Base-by-base conservation (phyloP, 805 yeast species). In the Barnettozyma sp. region DNA sequence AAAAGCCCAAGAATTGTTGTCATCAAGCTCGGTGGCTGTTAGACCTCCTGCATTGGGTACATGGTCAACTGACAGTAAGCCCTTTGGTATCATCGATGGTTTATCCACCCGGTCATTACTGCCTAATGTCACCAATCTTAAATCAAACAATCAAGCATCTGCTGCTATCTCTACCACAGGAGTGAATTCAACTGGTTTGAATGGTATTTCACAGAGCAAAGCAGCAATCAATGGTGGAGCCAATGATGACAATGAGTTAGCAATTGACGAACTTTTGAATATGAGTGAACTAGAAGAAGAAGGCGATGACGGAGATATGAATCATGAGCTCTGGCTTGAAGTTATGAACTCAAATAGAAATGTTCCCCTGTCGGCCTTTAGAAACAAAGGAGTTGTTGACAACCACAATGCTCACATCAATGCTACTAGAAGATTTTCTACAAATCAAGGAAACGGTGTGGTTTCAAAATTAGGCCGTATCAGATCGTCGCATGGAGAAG, bases 51-150 rank as follows among this genome's bases (percentile, higher is more conserved):
- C 84, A 19, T 65, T 90, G 39, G 97, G 97, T 1, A 81, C 95
- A 3, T 90, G 97, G 94, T 78, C 82, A 23, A 80, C 94, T 6
- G 74, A 80, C 34, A 74, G 74, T 34, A 79, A 85, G 49, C 96
- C 95, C 1, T 86, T 83, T 58, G 94, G 96, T 16, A 86, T 90
- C 40, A 90, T 90, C 52, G 97, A 90, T 56, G 98, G 98, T 5
- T 70, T 85, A 21, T 79, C 95, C 0, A 92, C 97, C 1, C 70
- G 96, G 37, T 81, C 94, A 2, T 63, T 90, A 43, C 63, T 75
- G 44, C 81, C 82, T n/a, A 35, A 45, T 41, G 34, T 34, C 13
- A 13, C 21, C 9, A n/a, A n/a, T n/a, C n/a, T n/a, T n/a, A n/a
- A n/a, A n/a, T n/a, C n/a, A n/a, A n/a, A n/a, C n/a, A n/a, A n/a